Evolutionary conservation across 225 moss, liverwort and hornwort species (phyloP).

Genomic region (Straminergon stramineum): DNA sequence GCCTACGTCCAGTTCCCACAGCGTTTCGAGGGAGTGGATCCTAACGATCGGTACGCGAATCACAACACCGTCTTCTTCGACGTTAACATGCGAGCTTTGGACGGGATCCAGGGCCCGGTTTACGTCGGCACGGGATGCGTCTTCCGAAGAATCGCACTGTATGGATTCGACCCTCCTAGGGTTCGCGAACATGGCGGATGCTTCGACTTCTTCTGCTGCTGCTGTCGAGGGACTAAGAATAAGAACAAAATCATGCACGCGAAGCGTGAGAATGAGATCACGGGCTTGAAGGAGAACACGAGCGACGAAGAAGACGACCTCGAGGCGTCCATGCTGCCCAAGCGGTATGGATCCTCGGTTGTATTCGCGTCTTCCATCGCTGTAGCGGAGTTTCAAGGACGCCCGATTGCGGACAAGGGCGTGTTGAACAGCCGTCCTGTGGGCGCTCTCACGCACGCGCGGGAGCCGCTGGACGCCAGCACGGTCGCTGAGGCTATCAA

Average conservation of each 20-base stretch:
- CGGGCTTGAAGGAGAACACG: constrained; percentile 35
- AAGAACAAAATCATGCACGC: constrained; percentile 29
- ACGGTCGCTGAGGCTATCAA: constrained; percentile 74
- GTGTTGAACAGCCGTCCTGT: constrained; percentile 49
- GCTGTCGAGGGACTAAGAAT: constrained; percentile 23
- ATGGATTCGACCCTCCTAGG: constrained; percentile 65
- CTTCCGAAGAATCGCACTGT: constrained; percentile 59
- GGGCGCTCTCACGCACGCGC: constrained; percentile 41
- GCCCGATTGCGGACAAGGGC: constrained; percentile 54
- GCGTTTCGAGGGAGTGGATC: constrained; percentile 78
- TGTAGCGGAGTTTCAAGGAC: constrained; percentile 60
- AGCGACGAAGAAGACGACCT: constrained; percentile 47
- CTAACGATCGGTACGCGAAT: constrained; percentile 75
- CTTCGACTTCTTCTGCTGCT: constrained; percentile 41
- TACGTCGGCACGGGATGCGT: constrained; percentile 75
- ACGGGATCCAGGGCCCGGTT: constrained; percentile 62
- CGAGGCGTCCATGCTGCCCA: constrained; percentile 56
- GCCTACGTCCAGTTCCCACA: constrained; percentile 91
- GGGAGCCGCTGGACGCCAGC: constrained; percentile 62
- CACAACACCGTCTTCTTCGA: constrained; percentile 79
- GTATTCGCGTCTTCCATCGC: constrained; percentile 54
- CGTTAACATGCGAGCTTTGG: constrained; percentile 67
- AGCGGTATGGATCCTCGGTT: constrained; percentile 51
- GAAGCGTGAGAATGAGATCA: constrained; percentile 35
- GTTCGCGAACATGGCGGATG: constrained; percentile 42